phyloP scores from a whole-genome alignment of 139 green algal species.

The Diplosphaera chodatii region DNA sequence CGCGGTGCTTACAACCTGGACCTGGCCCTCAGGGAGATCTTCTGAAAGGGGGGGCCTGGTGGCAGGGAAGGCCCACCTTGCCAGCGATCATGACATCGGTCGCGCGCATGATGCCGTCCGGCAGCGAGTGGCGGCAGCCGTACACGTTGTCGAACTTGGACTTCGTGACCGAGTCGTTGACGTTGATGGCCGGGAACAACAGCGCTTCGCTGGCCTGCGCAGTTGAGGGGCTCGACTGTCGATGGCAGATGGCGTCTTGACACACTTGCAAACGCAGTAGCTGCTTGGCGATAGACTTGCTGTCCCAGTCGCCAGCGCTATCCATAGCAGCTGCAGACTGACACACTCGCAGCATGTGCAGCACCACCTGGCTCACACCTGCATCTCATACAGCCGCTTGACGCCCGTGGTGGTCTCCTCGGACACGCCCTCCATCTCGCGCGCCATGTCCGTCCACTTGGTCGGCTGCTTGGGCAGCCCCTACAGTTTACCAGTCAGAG shows the following conservation, averaged over 20 bases:
- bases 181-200: constrained; percentile 99
- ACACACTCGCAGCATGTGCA: no score
- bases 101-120: constrained; percentile 98
- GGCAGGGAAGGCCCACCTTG: constrained; percentile 16
- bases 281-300: no score
- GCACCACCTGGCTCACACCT: constrained; percentile 18
- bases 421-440: constrained; percentile 79
- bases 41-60: no score
- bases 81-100: constrained; percentile 97
- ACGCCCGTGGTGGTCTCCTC: constrained; percentile 99
- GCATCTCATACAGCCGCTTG: constrained; percentile 99
- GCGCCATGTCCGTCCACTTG: constrained; percentile 80
- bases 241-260: no score
- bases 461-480: constrained; percentile 54
- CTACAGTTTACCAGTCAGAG: no score
- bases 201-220: constrained; percentile 64
- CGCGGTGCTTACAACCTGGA: no score
- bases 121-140: constrained; percentile 98
- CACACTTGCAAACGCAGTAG: no score
- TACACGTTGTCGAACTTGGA: constrained; percentile 99
- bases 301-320: no score
- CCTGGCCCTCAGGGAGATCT: no score
- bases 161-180: constrained; percentile 99
- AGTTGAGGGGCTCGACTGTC: background rate
- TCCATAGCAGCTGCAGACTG: no score